These are phyloP conservation scores for Tuber magnatum DNA, from an alignment of 495 filamentous ascomycete species.

Conservation along the genomic window DNA sequence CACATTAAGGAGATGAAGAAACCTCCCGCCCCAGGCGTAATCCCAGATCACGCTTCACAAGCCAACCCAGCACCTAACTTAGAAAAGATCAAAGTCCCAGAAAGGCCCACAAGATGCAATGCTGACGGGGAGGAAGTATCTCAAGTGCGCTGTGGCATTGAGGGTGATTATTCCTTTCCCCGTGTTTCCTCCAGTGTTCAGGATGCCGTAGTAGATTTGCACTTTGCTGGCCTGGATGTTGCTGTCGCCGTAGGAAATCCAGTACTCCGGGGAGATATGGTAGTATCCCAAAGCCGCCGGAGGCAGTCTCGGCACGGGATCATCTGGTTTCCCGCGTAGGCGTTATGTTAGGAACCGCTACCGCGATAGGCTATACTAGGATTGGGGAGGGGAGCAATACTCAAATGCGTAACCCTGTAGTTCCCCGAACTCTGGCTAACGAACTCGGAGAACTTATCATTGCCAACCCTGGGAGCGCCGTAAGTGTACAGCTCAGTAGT, in stretches of 20 bases:
- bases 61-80: neutral
- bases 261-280: conserved; percentile 56
- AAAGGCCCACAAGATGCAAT: conserved; percentile 16
- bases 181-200: conserved; percentile 33
- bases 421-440: conserved; percentile 50
- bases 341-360: neutral
- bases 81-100: conserved; percentile 17
- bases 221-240: conserved; percentile 19
- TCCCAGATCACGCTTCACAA: neutral
- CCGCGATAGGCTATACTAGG: neutral
- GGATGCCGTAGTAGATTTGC: conserved; percentile 18
- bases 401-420: conserved; percentile 54
- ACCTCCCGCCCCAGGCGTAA: neutral
- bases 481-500: conserved; percentile 53
- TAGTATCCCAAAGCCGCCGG: conserved; percentile 47
- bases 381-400: neutral
- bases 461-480: conserved; percentile 56
- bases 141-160: conserved; percentile 27
- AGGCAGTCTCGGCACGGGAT: conserved; percentile 55
- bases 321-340: conserved; percentile 41
- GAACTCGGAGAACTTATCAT: conserved; percentile 46
- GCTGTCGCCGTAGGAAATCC: conserved; percentile 24
- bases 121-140: conserved; percentile 23
- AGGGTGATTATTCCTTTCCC: conserved; percentile 15
- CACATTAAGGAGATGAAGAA: too few relatives aligned